Evolutionary conservation across 2,329 filamentous ascomycete species (phyloP), one percentile per base, ranked within the genome.

Genomic region (Tolypocladium ophioglossoides): DNA sequence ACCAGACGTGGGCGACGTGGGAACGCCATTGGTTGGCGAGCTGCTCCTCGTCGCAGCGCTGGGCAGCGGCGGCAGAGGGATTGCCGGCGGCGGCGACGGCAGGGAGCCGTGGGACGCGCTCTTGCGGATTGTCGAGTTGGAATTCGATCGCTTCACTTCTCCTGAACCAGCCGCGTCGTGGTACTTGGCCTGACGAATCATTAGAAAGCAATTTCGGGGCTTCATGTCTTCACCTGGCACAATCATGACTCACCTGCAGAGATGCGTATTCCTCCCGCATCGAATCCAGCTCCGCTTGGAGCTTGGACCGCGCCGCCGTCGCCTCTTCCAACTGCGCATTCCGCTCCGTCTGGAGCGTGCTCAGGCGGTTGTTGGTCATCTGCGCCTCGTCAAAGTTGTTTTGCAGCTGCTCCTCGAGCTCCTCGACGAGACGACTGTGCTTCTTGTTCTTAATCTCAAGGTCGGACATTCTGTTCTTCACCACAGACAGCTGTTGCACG

Each of bases 341-440:
- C 50, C 86, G 85, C 70, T 91, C 87, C 20, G 83, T 82, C 65
- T 91, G 86, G 50, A 92, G 77, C 50, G 87, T 85, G 52, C 91
- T 96, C 52, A 97, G 75, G 53, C 92, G 85, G 72, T 96, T 95
- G 69, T 83, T 91, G 14, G 86, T 85, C 56, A 83, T 77, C 66
- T 96, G 89, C 56, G 92, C 91, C 68, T 96, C 89, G 65, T 99
- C 94, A 70, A 91, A 99, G 72, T 94, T 96, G 67, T 81, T 89
- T 66, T 92, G 91, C 53, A 99, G 83, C 70, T 99, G 94, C 63
- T 97, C 92, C 71, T 99, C 94, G 6, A 99, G 84, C 72, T 99
- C 92, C 68, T 97, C 90, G 10, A 99, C 89, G 14, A 99, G 77
- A 24, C 90, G 84, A 44, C 89, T 87, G 70, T 94, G 95, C 78